phyloP scores from a whole-genome alignment of 768 basidiomycete species.

The Rhizopogon vinicolor region DNA sequence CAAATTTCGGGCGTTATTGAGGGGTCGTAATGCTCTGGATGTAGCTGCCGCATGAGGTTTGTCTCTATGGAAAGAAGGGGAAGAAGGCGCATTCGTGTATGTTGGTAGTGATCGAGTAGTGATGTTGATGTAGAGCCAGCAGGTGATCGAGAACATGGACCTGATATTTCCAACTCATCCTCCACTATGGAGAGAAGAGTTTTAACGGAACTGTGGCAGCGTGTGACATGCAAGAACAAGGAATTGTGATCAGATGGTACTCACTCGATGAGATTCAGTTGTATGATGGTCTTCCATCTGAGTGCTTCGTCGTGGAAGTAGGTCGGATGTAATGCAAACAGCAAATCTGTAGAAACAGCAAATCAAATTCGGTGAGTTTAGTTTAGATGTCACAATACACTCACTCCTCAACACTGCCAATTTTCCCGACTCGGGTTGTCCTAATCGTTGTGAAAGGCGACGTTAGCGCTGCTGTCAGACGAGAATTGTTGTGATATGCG shows the following conservation, averaged over 20 bases:
- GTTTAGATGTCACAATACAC: background rate
- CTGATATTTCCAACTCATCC: constrained; percentile 39
- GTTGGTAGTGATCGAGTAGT: constrained; percentile 30
- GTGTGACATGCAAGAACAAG: background rate
- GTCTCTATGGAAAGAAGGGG: constrained; percentile 55
- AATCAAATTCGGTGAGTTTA: background rate
- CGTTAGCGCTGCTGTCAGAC: background rate
- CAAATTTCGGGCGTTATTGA: constrained; percentile 31
- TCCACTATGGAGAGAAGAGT: constrained; percentile 50
- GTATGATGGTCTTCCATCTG: constrained; percentile 61
- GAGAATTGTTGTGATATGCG: rapidly evolving
- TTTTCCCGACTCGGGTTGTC: constrained; percentile 28
- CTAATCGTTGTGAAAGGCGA: constrained; percentile 4
- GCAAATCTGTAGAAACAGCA: constrained; percentile 46
- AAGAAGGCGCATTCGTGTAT: constrained; percentile 36
- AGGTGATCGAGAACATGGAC: constrained; percentile 10
- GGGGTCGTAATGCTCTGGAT: constrained; percentile 37
- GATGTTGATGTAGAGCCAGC: constrained; percentile 26
- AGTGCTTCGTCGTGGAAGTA: constrained; percentile 53
- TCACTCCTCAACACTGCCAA: constrained; percentile 26
- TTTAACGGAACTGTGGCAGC: constrained; percentile 49
- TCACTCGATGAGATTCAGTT: constrained; percentile 65
- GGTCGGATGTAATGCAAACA: constrained; percentile 57
- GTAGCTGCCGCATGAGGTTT: constrained; percentile 44
- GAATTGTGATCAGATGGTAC: constrained; percentile 1